phyloP scores from a whole-genome alignment of 2,329 filamentous ascomycete species.

The Aureobasidium namibiae region DNA sequence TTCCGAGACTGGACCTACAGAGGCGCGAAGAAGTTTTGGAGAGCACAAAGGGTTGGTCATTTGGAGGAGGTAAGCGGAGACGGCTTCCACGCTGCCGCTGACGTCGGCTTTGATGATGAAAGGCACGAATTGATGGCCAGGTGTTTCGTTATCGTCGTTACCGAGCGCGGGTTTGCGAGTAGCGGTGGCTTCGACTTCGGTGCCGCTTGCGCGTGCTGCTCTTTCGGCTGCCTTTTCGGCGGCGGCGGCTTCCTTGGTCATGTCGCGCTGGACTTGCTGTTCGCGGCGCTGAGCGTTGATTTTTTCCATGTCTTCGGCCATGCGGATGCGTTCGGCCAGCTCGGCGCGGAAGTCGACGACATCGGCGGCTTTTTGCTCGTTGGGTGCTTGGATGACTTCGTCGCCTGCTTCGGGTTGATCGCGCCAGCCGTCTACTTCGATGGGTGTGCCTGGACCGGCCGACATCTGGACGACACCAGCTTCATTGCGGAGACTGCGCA shows the following conservation, averaged over 20 bases:
- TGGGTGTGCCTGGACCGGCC: conserved; percentile 78
- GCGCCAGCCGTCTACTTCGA: conserved; percentile 92
- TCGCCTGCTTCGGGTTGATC: conserved; percentile 80
- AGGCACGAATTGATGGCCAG: conserved; percentile 53
- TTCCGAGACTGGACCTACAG: conserved; percentile 70
- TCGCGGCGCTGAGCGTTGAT: conserved; percentile 59
- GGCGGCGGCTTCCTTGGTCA: conserved; percentile 41
- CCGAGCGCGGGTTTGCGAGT: conserved; percentile 17
- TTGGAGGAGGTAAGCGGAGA: conserved; percentile 65
- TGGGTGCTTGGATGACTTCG: conserved; percentile 72
- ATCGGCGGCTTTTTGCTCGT: conserved; percentile 68
- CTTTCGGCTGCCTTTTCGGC: conserved; percentile 28
- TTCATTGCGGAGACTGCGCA: conserved; percentile 81
- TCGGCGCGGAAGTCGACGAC: conserved; percentile 72
- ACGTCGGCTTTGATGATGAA: conserved; percentile 92
- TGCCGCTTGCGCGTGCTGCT: conserved; percentile 22
- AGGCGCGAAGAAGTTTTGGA: conserved; percentile 66
- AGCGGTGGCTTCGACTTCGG: conserved; percentile 5
- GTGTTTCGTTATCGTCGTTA: conserved; percentile 35
- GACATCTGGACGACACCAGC: conserved; percentile 62
- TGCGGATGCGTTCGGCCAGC: conserved; percentile 57
- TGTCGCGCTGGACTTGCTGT: conserved; percentile 54
- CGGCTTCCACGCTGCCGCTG: conserved; percentile 85
- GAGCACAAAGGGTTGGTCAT: conserved; percentile 79
- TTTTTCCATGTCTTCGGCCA: conserved; percentile 62